Percentiles rank a stretch among this genome's conserved stretches.
Evolutionary conservation across 306 rosid genomes (phyloP).

Genomic region (Cicer chorassanicum): DNA sequence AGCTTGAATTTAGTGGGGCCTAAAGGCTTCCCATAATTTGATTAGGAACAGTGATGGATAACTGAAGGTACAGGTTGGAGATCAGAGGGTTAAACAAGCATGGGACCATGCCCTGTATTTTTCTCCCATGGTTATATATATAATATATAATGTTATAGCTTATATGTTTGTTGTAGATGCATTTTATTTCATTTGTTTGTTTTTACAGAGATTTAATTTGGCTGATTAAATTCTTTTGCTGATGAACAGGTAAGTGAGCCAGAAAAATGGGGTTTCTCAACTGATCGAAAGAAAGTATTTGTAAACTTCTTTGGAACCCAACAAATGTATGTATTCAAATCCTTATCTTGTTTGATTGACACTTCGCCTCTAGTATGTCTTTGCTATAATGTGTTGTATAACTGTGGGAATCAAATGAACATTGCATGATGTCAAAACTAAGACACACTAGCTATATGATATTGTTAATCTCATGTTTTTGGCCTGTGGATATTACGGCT

Average conservation of each 20-base stretch:
- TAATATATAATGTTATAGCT: not conserved
- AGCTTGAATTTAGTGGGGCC: not conserved
- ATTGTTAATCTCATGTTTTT: not conserved
- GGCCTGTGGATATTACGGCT: constrained; percentile 1
- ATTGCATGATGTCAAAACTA: constrained; percentile 21
- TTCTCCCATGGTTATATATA: not conserved
- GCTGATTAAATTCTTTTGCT: constrained; percentile 47
- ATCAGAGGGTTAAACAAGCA: not conserved
- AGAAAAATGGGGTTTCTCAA: constrained; percentile 80
- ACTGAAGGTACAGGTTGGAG: constrained; percentile 14
- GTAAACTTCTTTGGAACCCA: constrained; percentile 93
- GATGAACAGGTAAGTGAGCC: constrained; percentile 85
- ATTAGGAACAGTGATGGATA: constrained; percentile 1
- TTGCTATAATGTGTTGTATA: constrained; percentile 13
- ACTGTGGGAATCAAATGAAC: not conserved
- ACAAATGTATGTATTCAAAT: constrained; percentile 74
- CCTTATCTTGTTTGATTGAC: constrained; percentile 33
- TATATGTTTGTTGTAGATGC: constrained; percentile 1
- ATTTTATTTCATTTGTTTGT: not conserved
- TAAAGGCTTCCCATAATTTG: constrained; percentile 1
- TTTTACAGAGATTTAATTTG: constrained; percentile 20
- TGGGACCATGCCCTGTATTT: not conserved
- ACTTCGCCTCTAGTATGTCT: constrained; percentile 16
- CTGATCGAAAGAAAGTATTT: constrained; percentile 91
- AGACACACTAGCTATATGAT: constrained; percentile 12